Evolutionary conservation across 352 stramenopile species (phyloP).

Genomic region (Pythium folliculosum): DNA sequence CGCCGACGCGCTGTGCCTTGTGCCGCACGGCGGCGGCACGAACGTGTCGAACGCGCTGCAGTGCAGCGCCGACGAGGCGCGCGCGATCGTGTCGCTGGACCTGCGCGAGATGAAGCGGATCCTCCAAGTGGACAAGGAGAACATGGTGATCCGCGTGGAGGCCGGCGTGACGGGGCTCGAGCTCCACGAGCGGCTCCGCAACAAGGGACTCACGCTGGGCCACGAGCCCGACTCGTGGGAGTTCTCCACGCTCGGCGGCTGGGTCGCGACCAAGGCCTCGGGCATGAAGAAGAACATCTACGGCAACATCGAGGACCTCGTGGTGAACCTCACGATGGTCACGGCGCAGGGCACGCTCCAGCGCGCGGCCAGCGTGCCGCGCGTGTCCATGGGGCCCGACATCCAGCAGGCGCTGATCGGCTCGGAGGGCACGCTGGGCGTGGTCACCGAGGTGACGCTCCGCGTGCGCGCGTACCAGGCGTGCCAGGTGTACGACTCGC

Average conservation of each 20-base stretch:
- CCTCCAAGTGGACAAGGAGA: slow-evolving; percentile 71
- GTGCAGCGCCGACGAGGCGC: slow-evolving; percentile 65
- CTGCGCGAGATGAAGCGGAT: slow-evolving; percentile 90
- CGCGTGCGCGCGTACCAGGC: slow-evolving; percentile 85
- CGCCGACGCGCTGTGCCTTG: slow-evolving; percentile 81
- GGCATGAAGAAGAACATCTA: slow-evolving; percentile 96
- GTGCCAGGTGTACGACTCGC: slow-evolving; percentile 87
- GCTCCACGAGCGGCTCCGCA: slow-evolving; percentile 84
- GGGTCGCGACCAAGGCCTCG: slow-evolving; percentile 91
- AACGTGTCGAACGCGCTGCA: slow-evolving; percentile 80
- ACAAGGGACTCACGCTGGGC: slow-evolving; percentile 88
- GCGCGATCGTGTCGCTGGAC: slow-evolving; percentile 93
- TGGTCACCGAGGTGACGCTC: slow-evolving; percentile 93
- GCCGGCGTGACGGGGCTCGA: slow-evolving; percentile 91
- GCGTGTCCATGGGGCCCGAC: slow-evolving; percentile 90
- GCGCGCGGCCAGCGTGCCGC: slow-evolving; percentile 51
- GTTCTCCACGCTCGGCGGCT: slow-evolving; percentile 93
- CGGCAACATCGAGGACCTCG: slow-evolving; percentile 95
- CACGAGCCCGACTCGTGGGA: slow-evolving; percentile 94
- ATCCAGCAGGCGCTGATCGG: slow-evolving; percentile 85
- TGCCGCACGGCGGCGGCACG: slow-evolving; percentile 94
- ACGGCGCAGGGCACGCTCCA: slow-evolving; percentile 67
- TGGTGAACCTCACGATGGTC: slow-evolving; percentile 81
- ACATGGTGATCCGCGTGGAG: slow-evolving; percentile 88
- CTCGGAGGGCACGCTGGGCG: slow-evolving; percentile 94